Evolutionary conservation across 495 filamentous ascomycete genomes (phyloP), one percentile per base, ranked within the genome.

Genomic region (Aspergillus diversus): DNA sequence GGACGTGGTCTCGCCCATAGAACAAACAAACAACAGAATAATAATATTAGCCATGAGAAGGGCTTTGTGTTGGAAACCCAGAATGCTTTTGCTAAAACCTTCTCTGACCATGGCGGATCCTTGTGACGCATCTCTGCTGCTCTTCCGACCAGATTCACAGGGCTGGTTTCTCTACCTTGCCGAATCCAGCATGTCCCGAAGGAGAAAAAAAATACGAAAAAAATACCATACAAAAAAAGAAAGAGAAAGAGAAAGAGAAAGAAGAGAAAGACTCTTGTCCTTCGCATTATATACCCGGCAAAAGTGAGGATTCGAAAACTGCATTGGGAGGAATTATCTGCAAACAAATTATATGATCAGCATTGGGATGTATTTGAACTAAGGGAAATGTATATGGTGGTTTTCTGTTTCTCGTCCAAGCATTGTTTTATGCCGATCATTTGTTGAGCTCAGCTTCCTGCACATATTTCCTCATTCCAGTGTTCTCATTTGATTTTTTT

Each of bases 1-100:
- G 61, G 7, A 15, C 58, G 37, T 69, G 67, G 67, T 7, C 67
- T 33, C 67, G 63, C 35, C 27, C 56, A 33, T 39, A 50, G 9
- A 49, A 43, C 32, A n/a, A 49, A 43, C 32, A n/a, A 35, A 31
- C 7, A 42, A 9, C 16, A 0, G 21, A 50, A 50, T 17, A 17
- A 27, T 9, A 6, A 43, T n/a, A 11, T 12, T 43, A 8, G 7
- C n/a, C 39, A n/a, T 43, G 47, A 21, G 6, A 5, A 9, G 5
- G 47, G 21, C 47, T 27, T n/a, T 50, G 47, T 11, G n/a, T 16
- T 27, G 9, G 16, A 49, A 15, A 43, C 2, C 39, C 21, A 27
- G 21, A 27, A 1, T 27, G 21, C 21, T 27, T 27, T 27, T 27
- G 21, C 21, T 27, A 2, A 27, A 27, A 27, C 21, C 21, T 27